A percentile compares a stretch with the other conserved stretches of the same genome.
Conservation (phyloP, 2,329 filamentous ascomycete genomes). For the Gaeumannomyces tritici region DNA sequence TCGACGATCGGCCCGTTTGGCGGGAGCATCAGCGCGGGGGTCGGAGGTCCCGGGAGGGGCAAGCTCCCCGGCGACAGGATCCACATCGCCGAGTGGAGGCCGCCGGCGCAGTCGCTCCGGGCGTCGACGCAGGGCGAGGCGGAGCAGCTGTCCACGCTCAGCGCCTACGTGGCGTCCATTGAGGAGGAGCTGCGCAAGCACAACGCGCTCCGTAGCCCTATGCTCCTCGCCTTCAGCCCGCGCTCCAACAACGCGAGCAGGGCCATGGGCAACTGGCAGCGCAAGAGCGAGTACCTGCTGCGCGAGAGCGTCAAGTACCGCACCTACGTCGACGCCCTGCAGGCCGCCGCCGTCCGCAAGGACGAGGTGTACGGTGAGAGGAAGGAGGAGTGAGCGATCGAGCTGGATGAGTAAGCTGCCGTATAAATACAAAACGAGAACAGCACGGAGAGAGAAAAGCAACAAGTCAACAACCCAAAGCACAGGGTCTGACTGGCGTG, state of each 20-base stretch:
- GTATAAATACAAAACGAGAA: no score
- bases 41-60: conserved; percentile 6
- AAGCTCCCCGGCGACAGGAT: conserved; percentile 79
- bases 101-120: conserved; percentile 84
- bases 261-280: conserved; percentile 95
- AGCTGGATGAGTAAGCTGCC: no score
- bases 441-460: no score
- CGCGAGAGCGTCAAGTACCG: conserved; percentile 94
- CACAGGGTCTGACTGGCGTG: not conserved
- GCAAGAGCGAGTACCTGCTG: conserved; percentile 84
- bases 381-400: not conserved
- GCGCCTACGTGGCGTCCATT: conserved; percentile 72
- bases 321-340: conserved; percentile 83
- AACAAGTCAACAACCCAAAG: no score
- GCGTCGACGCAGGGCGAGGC: conserved; percentile 68
- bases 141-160: conserved; percentile 69
- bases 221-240: conserved; percentile 83
- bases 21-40: conserved; percentile 5
- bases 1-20: not conserved
- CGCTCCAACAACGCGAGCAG: conserved; percentile 70
- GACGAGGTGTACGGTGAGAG: conserved; percentile 60
- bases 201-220: conserved; percentile 77
- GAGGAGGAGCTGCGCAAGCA: conserved; percentile 80
- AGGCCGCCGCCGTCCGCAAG: conserved; percentile 59
- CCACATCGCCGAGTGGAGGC: conserved; percentile 77